These are phyloP conservation scores for Alternaria alternata DNA, from an alignment of 2,329 filamentous ascomycete species.

Conservation along the genomic window DNA sequence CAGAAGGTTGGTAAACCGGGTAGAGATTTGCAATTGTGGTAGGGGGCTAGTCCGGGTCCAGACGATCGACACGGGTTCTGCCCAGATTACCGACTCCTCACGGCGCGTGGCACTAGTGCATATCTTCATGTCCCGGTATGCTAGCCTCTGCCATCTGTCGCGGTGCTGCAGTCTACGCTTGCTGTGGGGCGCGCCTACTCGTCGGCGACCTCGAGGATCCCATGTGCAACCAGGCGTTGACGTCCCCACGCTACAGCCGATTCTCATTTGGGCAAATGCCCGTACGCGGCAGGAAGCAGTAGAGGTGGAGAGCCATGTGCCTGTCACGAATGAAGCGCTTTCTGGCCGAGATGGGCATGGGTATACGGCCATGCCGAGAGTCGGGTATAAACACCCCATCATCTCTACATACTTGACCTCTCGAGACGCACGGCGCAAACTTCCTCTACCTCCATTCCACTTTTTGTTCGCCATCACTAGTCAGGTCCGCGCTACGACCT, in stretches of 20 bases:
- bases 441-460: not conserved
- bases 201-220: conserved; percentile 30
- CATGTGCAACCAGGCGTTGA: conserved; percentile 26
- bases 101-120: conserved; percentile 14
- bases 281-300: conserved; percentile 4
- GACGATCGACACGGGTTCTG: conserved; percentile 31
- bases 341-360: not conserved
- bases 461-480: not conserved
- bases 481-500: not conserved
- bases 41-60: conserved; percentile 18
- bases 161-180: conserved; percentile 1
- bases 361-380: not conserved
- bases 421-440: not conserved
- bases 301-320: conserved; percentile 13
- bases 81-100: conserved; percentile 31
- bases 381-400: not conserved
- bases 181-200: conserved; percentile 15
- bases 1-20: conserved; percentile 6
- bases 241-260: conserved; percentile 19
- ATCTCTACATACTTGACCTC: not conserved
- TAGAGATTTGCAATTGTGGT: conserved; percentile 18
- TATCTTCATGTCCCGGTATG: conserved; percentile 1
- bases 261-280: conserved; percentile 17
- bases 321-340: conserved; percentile 9
- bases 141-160: conserved; percentile 1